Evolutionary conservation across 805 yeast genomes (phyloP).

Genomic region (Candida tallmaniae): DNA sequence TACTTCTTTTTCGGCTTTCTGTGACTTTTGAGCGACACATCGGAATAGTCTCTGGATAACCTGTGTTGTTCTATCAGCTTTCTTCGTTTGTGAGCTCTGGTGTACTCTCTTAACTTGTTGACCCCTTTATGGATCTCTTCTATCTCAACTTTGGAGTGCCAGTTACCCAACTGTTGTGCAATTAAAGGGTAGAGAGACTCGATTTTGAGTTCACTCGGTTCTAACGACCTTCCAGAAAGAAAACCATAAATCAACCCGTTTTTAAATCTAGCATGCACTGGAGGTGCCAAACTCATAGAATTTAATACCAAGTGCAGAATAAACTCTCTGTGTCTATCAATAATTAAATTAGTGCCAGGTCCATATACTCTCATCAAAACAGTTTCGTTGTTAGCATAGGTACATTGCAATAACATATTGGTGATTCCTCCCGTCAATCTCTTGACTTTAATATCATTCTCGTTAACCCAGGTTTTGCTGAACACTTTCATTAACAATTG

Average conservation of each 20-base stretch:
- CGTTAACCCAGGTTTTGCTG: constrained; percentile 35
- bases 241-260: constrained; percentile 73
- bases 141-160: constrained; percentile 54
- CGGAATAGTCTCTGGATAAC: not conserved
- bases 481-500: constrained; percentile 40
- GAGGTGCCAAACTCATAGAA: constrained; percentile 60
- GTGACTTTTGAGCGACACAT: constrained; percentile 5
- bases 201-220: constrained; percentile 49
- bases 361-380: constrained; percentile 71
- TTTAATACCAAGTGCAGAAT: constrained; percentile 63
- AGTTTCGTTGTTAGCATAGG: constrained; percentile 26
- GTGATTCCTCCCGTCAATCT: constrained; percentile 62
- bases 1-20: constrained; percentile 21
- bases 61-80: constrained; percentile 5
- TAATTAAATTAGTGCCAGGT: constrained; percentile 64
- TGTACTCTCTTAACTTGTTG: constrained; percentile 28
- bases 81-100: constrained; percentile 11
- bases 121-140: constrained; percentile 46
- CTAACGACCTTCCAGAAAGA: constrained; percentile 58
- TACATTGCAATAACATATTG: constrained; percentile 52
- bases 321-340: constrained; percentile 70
- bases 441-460: constrained; percentile 28
- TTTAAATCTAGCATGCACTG: constrained; percentile 60
- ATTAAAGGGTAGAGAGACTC: constrained; percentile 49
- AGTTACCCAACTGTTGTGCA: constrained; percentile 63